Evolutionary conservation across 2,329 filamentous ascomycete genomes (phyloP).

Genomic region (Colletotrichum lindemuthianum): DNA sequence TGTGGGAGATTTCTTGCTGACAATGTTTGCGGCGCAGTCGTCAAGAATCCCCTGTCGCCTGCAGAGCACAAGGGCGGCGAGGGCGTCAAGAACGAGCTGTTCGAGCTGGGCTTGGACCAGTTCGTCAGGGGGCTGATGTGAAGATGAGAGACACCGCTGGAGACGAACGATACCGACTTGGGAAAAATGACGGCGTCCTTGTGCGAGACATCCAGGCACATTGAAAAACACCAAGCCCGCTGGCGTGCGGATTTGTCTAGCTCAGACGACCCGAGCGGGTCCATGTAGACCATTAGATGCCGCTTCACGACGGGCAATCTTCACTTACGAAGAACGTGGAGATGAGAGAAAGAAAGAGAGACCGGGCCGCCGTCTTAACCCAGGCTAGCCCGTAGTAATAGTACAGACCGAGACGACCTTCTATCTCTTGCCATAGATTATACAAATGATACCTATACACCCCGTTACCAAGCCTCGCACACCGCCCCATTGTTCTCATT

Average conservation of each 20-base stretch:
- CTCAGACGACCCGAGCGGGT: too few relatives aligned
- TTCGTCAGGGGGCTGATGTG: slow-evolving; percentile 76
- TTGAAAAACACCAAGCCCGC: too few relatives aligned
- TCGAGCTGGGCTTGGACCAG: slow-evolving; percentile 78
- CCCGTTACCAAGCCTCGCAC: not conserved
- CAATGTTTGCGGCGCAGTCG: slow-evolving; percentile 55
- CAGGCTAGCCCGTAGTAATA: slow-evolving; percentile 12
- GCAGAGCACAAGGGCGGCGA: slow-evolving; percentile 75
- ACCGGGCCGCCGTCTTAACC: slow-evolving; percentile 11
- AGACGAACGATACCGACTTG: not conserved
- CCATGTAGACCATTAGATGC: not conserved
- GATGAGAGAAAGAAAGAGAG: slow-evolving; percentile 16
- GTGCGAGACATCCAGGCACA: too few relatives aligned
- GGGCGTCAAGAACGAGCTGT: slow-evolving; percentile 77
- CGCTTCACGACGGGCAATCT: not conserved
- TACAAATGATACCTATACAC: slow-evolving; percentile 33
- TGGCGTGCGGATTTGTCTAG: too few relatives aligned
- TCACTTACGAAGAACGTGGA: not conserved
- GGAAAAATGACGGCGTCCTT: not conserved
- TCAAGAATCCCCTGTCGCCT: slow-evolving; percentile 76
- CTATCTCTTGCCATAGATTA: slow-evolving; percentile 33
- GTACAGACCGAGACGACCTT: slow-evolving; percentile 31
- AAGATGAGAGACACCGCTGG: slow-evolving; percentile 37
- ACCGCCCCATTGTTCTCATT: slow-evolving; percentile 24
- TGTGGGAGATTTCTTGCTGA: slow-evolving; percentile 36